Evolutionary conservation across 768 basidiomycete genomes (phyloP).

Genomic region (Sporobolomyces pararoseus): DNA sequence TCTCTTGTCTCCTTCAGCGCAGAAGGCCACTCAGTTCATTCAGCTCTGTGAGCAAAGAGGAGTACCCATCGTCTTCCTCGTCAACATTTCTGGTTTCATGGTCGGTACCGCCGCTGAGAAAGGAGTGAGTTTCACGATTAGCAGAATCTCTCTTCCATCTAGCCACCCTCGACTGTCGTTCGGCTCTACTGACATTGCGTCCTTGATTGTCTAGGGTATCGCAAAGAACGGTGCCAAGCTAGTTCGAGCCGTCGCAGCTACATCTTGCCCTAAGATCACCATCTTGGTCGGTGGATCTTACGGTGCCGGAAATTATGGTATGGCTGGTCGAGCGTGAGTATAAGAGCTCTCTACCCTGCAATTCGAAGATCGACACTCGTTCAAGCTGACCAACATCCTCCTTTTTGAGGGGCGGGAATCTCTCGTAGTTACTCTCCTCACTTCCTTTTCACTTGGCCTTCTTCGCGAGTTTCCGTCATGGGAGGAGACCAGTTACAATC

Average conservation of each 20-base stretch:
- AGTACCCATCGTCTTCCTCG: slow-evolving; percentile 86
- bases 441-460: slow-evolving; percentile 99
- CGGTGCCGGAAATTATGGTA: slow-evolving; percentile 83
- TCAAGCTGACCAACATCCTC: no score
- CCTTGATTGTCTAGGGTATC: no score
- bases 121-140: slow-evolving; percentile 59
- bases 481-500: slow-evolving; percentile 86
- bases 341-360: background rate
- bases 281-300: slow-evolving; percentile 82
- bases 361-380: no score
- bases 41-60: slow-evolving; percentile 85
- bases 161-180: no score
- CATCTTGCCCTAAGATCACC: slow-evolving; percentile 89
- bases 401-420: background rate
- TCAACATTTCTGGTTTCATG: slow-evolving; percentile 97
- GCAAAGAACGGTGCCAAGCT: slow-evolving; percentile 96
- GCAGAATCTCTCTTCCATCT: no score
- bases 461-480: slow-evolving; percentile 92
- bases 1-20: slow-evolving; percentile 83
- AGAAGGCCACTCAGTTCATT: slow-evolving; percentile 94
- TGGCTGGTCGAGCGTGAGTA: slow-evolving; percentile 34
- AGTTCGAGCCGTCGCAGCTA: slow-evolving; percentile 90
- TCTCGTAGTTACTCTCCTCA: slow-evolving; percentile 75
- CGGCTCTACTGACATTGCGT: no score
- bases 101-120: slow-evolving; percentile 91